phyloP scores from a whole-genome alignment of 441 rosid species.

The Iberis amara region DNA sequence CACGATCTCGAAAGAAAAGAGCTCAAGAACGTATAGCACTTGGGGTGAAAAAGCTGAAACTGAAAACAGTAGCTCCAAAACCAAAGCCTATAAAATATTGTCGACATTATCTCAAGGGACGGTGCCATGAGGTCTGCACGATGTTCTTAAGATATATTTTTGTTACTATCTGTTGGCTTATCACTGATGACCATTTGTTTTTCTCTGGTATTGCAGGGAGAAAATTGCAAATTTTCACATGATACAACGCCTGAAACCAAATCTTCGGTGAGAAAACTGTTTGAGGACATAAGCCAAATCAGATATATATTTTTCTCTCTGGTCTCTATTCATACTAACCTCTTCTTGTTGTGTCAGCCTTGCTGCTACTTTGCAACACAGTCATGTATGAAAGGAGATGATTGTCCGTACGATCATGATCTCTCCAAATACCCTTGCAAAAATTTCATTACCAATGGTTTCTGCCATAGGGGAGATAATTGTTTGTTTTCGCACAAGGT shows the following conservation, averaged over 20 bases:
- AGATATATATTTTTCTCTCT: background rate
- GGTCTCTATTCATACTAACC: background rate
- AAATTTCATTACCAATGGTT: slow-evolving; percentile 47
- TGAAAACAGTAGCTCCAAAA: slow-evolving; percentile 50
- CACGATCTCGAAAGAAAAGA: slow-evolving; percentile 55
- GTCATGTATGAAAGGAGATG: slow-evolving; percentile 85
- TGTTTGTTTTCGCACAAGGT: slow-evolving; percentile 93
- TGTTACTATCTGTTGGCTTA: slow-evolving; percentile 1
- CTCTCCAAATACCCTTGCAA: slow-evolving; percentile 78
- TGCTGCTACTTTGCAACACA: slow-evolving; percentile 81
- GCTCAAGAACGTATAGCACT: slow-evolving; percentile 65
- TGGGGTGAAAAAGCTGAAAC: slow-evolving; percentile 73
- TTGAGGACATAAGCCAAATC: slow-evolving; percentile 7
- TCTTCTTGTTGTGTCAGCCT: slow-evolving; percentile 50
- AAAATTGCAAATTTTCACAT: slow-evolving; percentile 84
- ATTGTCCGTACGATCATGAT: slow-evolving; percentile 85
- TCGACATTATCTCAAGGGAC: slow-evolving; percentile 68
- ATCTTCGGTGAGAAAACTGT: slow-evolving; percentile 49
- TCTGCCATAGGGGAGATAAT: slow-evolving; percentile 61
- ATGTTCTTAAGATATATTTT: background rate
- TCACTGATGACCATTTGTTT: slow-evolving; percentile 11
- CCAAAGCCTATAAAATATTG: slow-evolving; percentile 53
- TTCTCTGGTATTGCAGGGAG: slow-evolving; percentile 48
- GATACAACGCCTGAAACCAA: slow-evolving; percentile 73
- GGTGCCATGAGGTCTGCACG: slow-evolving; percentile 64